Evolutionary conservation across 169 alveolate genomes (phyloP), one percentile per base, ranked within the genome.

Genomic region (Plasmodium ovale): DNA sequence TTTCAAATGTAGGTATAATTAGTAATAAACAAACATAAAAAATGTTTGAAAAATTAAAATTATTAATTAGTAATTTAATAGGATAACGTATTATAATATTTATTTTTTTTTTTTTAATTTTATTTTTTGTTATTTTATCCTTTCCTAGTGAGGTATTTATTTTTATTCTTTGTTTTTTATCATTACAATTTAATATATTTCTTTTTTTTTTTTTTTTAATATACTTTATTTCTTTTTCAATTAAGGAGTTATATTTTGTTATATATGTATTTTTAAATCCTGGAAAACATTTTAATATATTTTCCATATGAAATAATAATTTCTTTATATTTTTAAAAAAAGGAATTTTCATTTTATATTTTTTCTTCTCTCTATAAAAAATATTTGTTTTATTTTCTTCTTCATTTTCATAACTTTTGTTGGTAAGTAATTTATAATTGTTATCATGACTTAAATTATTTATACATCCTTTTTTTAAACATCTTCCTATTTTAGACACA

Each of bases 21-120:
- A 85, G 39, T 62, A 85, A 85, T 85, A 85, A 58, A 23, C 91
- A 85, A 1, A 85, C 69, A 42, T 85, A 85, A 51, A 85, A 85
- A 53, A 85, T 85, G 37, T 85, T 85, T 42, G 91, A 69, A 85
- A 85, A 85, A 64, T 85, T 85, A 33, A 85, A 85, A 85, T 85
- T 85, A 35, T 60, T 85, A 60, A 69, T 16, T 54, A 85, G 47
- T 85, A 85, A 69, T 60, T 69, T 85, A 71, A 85, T 39, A 23
- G 91, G 91, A 44, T 85, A 85, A 33, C 51, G 62, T 23, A 79
- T 23, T 31, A 49, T 79, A 51, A 74, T 42, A 29, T 74, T 74
- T 39, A 49, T 74, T 64, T 74, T 74, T n/a, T 64, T 79, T 19
- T 51, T 54, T 21, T 25, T 62, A 23, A n/a, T 64, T 25, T 54